Evolutionary conservation across 2,329 filamentous ascomycete species (phyloP).

Genomic region (Paracamarosporium sp.): DNA sequence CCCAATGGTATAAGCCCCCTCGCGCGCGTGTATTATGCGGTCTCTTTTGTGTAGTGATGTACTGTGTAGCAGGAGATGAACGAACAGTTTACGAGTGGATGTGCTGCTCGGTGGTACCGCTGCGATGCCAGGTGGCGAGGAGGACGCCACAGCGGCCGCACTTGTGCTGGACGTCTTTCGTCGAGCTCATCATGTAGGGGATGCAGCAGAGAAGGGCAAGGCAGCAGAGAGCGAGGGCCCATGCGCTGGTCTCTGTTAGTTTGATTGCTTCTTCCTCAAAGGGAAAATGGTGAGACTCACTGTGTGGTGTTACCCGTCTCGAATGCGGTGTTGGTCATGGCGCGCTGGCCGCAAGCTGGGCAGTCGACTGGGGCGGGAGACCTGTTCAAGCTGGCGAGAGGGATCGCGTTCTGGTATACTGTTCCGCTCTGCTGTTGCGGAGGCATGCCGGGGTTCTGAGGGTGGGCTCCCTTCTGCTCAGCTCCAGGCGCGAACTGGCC

Average conservation of each 20-base stretch:
- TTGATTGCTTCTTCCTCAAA: slow-evolving; percentile 6
- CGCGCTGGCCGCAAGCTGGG: slow-evolving; percentile 52
- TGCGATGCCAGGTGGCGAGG: slow-evolving; percentile 58
- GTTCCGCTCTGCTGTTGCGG: slow-evolving; percentile 41
- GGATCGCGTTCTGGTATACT: slow-evolving; percentile 45
- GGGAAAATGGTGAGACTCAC: slow-evolving; percentile 34
- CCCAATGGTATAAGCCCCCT: too few species aligned
- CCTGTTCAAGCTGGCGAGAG: slow-evolving; percentile 38
- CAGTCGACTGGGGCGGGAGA: slow-evolving; percentile 55
- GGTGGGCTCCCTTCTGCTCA: slow-evolving; percentile 13
- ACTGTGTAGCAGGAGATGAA: neutral
- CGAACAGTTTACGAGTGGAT: slow-evolving; percentile 38
- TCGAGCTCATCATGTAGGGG: slow-evolving; percentile 55
- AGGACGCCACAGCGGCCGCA: slow-evolving; percentile 55
- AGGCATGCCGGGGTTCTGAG: slow-evolving; percentile 38
- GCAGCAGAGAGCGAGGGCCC: slow-evolving; percentile 54
- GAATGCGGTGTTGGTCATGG: slow-evolving; percentile 45
- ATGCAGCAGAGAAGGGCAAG: slow-evolving; percentile 55
- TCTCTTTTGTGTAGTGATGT: neutral
- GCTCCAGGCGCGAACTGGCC: slow-evolving; percentile 3
- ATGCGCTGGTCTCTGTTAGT: slow-evolving; percentile 44
- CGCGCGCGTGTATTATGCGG: too few species aligned
- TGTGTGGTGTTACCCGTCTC: slow-evolving; percentile 51
- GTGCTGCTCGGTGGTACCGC: slow-evolving; percentile 55
- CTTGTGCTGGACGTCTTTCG: slow-evolving; percentile 58